Evolutionary conservation across 1,284 basidiomycete genomes (phyloP), one percentile per base, ranked within the genome.

Genomic region (Papiliotrema nemorosa): DNA sequence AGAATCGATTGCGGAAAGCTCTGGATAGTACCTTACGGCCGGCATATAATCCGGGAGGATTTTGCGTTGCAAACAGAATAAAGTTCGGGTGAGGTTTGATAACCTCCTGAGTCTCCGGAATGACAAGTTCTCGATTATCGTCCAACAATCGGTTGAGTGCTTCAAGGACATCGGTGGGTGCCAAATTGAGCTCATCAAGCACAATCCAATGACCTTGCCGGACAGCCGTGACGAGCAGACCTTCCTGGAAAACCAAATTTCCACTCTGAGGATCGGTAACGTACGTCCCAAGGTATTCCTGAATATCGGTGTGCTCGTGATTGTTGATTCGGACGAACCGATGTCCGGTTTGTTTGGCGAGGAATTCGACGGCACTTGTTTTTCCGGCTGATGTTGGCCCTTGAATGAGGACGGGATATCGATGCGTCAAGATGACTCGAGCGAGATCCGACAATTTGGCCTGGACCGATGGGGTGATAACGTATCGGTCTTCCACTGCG

Each of bases 251-350:
- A 13, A 88, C 84, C 16, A 98, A 81, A 71, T 92, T 94, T 21
- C 96, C 96, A 0, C 90, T 90, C 22, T 82, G 73, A 5, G 92
- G 84, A 72, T 98, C 93, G 1, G 94, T 93, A 14, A 94, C 84
- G 66, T 99, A 99, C 0, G 92, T 93, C 5, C 96, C 96, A 45
- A 98, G 81, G 68, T 99, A 99, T 70, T 99, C 96, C 68, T 99
- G 96, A 44, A 94, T 93, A 72, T 99, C 96, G 4, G 96, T 99
- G 69, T 98, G 96, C 65, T 99, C 96, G 76, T 99, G 96, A 66
- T 99, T 98, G 78, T 99, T 98, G 81, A 98, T 97, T 33, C 96
- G 88, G 25, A 99, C 86, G 70, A 98, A 98, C 26, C 83, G 83
- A 77, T 99, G 96, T 0, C 96, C 94, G 0, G 94, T 97, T 52